Percentiles rank a stretch among this genome's conserved stretches.
phyloP scores from a whole-genome alignment of 257 asterid genomes.

The Paraleonurus japonicus region DNA sequence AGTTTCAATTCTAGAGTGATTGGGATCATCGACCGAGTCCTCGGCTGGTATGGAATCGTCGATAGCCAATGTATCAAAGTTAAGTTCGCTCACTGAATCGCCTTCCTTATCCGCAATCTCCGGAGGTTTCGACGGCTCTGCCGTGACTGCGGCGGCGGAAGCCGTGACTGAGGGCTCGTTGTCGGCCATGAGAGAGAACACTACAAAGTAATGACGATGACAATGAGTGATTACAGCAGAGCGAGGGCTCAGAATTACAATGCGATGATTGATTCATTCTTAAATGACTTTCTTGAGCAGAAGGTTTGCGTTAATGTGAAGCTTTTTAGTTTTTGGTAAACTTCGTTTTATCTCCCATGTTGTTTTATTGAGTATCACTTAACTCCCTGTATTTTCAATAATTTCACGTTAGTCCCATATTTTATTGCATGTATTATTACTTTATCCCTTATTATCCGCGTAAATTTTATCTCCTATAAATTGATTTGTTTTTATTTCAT shows the following conservation, averaged over 20 bases:
- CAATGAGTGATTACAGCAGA: background rate
- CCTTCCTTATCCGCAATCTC: conserved; percentile 41
- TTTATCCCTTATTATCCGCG: too few species aligned
- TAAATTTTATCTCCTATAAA: too few species aligned
- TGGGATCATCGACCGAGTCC: conserved; percentile 48
- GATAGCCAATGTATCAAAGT: conserved; percentile 30
- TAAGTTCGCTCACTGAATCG: conserved; percentile 11
- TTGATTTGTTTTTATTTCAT: too few species aligned
- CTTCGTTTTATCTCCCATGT: too few species aligned
- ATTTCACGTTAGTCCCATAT: too few species aligned
- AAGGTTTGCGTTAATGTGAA: too few species aligned
- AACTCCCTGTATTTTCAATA: too few species aligned
- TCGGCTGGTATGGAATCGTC: conserved; percentile 35
- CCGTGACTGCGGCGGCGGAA: background rate
- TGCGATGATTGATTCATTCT: too few species aligned
- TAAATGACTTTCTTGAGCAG: too few species aligned
- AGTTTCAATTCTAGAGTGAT: conserved; percentile 49
- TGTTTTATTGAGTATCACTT: too few species aligned
- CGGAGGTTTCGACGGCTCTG: conserved; percentile 21
- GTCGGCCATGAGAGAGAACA: conserved; percentile 36
- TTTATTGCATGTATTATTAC: too few species aligned
- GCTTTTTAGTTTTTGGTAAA: too few species aligned
- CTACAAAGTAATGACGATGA: background rate
- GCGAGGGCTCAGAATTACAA: background rate
- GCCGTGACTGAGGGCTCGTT: conserved; percentile 17